Conservation (phyloP, 2,329 filamentous ascomycete species). For the Alternaria burnsii region DNA sequence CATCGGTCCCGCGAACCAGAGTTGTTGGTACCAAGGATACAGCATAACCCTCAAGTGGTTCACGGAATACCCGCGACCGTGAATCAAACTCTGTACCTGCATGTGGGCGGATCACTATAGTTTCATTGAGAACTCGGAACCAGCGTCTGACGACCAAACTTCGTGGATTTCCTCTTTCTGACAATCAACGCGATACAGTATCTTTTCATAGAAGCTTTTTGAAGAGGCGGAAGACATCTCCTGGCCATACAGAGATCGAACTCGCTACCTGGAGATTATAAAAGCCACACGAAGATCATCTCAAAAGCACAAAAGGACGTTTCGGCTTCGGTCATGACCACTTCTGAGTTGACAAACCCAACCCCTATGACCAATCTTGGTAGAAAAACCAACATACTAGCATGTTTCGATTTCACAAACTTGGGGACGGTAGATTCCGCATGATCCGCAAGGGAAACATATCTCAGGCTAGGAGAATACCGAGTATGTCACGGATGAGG, state of each 20-base stretch:
- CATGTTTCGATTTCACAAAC: not conserved
- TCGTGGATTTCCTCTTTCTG: not conserved
- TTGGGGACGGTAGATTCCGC: not conserved
- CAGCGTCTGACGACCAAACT: not conserved
- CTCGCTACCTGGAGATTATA: not conserved
- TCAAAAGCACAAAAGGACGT: not conserved
- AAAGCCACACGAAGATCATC: not conserved
- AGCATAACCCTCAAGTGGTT: not conserved
- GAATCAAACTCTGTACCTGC: not conserved
- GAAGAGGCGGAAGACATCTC: not conserved
- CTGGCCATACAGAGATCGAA: not conserved
- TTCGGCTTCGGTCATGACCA: not conserved
- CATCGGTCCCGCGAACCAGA: not conserved
- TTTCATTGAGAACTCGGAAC: constrained; percentile 3
- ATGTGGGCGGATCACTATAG: not conserved
- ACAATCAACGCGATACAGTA: not conserved
- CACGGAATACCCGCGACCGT: not conserved
- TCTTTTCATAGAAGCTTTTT: not conserved
- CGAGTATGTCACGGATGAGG: not conserved
- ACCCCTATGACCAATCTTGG: not conserved
- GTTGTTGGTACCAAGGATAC: not conserved
- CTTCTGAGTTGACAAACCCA: not conserved
- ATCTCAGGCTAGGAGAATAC: not conserved
- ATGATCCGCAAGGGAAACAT: not conserved
- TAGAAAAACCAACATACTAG: not conserved